Conservation (phyloP, 164 flowering plant genomes). For the Macadamia tetraphylla region DNA sequence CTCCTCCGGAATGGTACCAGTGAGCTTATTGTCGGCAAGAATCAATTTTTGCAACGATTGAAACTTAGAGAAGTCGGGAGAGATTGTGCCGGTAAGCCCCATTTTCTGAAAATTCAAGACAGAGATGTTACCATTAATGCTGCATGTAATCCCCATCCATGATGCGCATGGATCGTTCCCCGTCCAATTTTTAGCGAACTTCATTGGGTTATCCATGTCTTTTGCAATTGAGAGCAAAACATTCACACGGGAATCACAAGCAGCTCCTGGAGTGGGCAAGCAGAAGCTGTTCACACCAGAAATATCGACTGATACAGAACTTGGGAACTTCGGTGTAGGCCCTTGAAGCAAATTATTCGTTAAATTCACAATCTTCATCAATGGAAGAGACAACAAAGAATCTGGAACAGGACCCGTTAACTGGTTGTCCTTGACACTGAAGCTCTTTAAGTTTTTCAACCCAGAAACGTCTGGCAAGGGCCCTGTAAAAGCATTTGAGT, state of each 20-base stretch:
- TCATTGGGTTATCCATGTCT: conserved; percentile 50
- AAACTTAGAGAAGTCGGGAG: conserved; percentile 42
- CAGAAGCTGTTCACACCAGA: conserved; percentile 21
- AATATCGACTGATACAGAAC: conserved; percentile 42
- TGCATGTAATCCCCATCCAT: conserved; percentile 60
- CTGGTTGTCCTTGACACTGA: conserved; percentile 68
- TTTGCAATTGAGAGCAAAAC: conserved; percentile 46
- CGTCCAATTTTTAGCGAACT: conserved; percentile 59
- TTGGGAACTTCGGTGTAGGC: conserved; percentile 52
- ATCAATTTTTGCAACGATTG: conserved; percentile 37
- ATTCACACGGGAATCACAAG: conserved; percentile 59
- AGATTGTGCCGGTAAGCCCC: conserved; percentile 68
- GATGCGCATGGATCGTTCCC: conserved; percentile 72
- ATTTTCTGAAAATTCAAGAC: conserved; percentile 43
- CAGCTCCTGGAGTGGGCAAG: conserved; percentile 37
- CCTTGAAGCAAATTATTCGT: conserved; percentile 88
- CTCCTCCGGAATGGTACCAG: conserved; percentile 64
- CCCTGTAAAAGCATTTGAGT: conserved; percentile 66
- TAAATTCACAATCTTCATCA: conserved; percentile 49
- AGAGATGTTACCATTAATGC: conserved; percentile 33
- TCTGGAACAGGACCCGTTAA: conserved; percentile 75
- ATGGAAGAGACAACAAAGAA: conserved; percentile 41
- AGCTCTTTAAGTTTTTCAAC: conserved; percentile 32
- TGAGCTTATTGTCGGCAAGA: conserved; percentile 52
- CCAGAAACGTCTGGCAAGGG: conserved; percentile 77